A percentile compares a stretch with the other conserved stretches of the same genome.
These are phyloP conservation scores for Fusarium nurragi DNA, from an alignment of 2,329 filamentous ascomycete genomes.

Conservation along the genomic window DNA sequence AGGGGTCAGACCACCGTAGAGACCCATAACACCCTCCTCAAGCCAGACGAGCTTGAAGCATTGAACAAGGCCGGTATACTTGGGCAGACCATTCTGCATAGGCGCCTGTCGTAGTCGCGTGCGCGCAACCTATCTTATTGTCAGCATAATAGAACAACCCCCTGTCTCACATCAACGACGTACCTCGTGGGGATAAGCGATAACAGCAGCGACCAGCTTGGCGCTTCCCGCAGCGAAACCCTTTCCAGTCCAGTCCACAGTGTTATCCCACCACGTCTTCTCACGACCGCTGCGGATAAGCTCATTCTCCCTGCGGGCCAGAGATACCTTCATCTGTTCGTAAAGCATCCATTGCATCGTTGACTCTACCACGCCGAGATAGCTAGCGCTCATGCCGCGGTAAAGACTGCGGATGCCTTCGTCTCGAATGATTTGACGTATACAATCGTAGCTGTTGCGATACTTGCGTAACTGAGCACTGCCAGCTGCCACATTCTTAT, in stretches of 20 bases:
- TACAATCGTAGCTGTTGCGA: conserved; percentile 87
- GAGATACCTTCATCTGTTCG: conserved; percentile 85
- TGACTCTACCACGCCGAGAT: conserved; percentile 88
- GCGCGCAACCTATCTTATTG: conserved; percentile 70
- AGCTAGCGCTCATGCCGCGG: conserved; percentile 89
- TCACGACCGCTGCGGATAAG: conserved; percentile 67
- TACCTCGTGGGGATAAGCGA: conserved; percentile 94
- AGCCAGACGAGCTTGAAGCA: conserved; percentile 89
- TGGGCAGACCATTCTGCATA: conserved; percentile 73
- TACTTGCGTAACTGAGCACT: conserved; percentile 72
- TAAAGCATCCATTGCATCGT: conserved; percentile 95
- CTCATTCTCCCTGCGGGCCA: conserved; percentile 71
- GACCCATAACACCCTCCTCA: conserved; percentile 84
- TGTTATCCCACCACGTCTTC: conserved; percentile 76
- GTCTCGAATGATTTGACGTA: conserved; percentile 79
- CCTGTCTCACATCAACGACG: conserved; percentile 30
- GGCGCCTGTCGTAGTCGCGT: conserved; percentile 88
- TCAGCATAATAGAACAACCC: neutral
- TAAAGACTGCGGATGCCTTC: conserved; percentile 88
- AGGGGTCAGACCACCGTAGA: conserved; percentile 92
- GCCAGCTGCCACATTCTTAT: conserved; percentile 79
- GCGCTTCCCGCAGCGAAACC: conserved; percentile 81
- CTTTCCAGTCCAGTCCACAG: conserved; percentile 81
- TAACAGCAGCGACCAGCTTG: conserved; percentile 83
- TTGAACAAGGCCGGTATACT: conserved; percentile 88